Conservation (phyloP, 371 early-diverging fungal species). For the Apophysomyces ossiformis region DNA sequence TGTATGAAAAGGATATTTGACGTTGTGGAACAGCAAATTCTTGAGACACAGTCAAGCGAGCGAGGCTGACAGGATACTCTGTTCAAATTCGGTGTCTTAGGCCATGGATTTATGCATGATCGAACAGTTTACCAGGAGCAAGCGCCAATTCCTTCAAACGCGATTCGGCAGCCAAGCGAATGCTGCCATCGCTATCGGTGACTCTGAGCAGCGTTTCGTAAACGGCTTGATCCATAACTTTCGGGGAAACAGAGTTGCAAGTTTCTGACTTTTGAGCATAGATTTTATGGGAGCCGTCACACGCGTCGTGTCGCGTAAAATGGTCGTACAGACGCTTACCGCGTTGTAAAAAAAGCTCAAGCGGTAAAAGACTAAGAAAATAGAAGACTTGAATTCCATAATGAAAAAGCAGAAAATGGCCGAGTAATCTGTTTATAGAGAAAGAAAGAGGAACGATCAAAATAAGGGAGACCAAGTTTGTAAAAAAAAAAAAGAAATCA, state of each 20-base stretch:
- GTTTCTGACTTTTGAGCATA: too few species aligned
- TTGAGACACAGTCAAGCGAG: slow-evolving; percentile 68
- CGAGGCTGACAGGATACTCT: slow-evolving; percentile 72
- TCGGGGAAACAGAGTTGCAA: not conserved
- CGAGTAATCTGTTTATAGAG: too few species aligned
- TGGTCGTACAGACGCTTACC: too few species aligned
- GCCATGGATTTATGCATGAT: not conserved
- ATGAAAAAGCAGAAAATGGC: too few species aligned
- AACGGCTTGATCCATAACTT: slow-evolving; percentile 71
- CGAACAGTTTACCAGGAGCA: slow-evolving; percentile 55
- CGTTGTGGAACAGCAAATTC: slow-evolving; percentile 71
- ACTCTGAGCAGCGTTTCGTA: slow-evolving; percentile 73
- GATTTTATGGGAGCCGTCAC: too few species aligned
- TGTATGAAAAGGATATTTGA: slow-evolving; percentile 68
- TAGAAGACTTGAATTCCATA: too few species aligned
- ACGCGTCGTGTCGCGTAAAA: too few species aligned
- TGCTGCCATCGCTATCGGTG: slow-evolving; percentile 68
- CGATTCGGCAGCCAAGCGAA: slow-evolving; percentile 73
- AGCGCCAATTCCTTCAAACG: slow-evolving; percentile 69
- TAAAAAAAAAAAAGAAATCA: too few species aligned
- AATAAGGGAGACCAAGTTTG: too few species aligned
- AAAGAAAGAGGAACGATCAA: too few species aligned
- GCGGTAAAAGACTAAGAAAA: too few species aligned
- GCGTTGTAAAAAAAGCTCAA: too few species aligned
- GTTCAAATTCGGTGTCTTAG: slow-evolving; percentile 8